These are phyloP conservation scores for Seiridium unicorne DNA, from an alignment of 2,329 filamentous ascomycete genomes.

Conservation along the genomic window DNA sequence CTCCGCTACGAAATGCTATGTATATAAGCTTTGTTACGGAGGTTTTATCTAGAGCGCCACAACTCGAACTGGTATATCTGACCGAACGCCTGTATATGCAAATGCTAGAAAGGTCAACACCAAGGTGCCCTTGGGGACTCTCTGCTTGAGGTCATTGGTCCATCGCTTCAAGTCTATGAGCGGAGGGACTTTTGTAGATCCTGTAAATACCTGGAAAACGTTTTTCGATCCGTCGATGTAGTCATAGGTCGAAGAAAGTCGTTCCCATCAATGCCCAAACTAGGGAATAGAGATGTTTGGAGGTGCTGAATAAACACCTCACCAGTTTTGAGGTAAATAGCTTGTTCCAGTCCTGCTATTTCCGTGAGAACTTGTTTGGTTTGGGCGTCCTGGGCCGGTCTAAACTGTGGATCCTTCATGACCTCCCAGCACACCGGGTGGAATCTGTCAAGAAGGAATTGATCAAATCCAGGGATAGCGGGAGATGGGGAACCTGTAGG, in stretches of 20 bases:
- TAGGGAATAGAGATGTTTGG: slow-evolving; percentile 61
- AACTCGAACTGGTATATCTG: slow-evolving; percentile 2
- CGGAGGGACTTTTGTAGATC: slow-evolving; percentile 33
- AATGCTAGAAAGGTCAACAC: not conserved
- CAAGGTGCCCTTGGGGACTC: not conserved
- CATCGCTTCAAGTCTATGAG: not conserved
- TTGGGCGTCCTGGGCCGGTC: slow-evolving; percentile 78
- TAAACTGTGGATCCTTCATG: slow-evolving; percentile 75
- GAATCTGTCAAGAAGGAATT: slow-evolving; percentile 86
- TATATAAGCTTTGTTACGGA: not conserved
- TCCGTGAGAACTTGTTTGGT: slow-evolving; percentile 85
- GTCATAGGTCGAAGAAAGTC: slow-evolving; percentile 60
- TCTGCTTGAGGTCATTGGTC: not conserved
- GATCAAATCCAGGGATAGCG: slow-evolving; percentile 82
- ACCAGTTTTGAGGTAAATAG: slow-evolving; percentile 87
- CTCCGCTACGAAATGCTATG: too few species aligned
- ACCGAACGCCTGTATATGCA: slow-evolving; percentile 4
- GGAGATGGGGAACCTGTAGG: slow-evolving; percentile 52
- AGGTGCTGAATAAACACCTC: slow-evolving; percentile 73
- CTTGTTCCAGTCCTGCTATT: slow-evolving; percentile 82
- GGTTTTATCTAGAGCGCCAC: not conserved
- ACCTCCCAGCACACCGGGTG: slow-evolving; percentile 90
- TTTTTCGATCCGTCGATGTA: slow-evolving; percentile 57
- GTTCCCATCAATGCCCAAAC: slow-evolving; percentile 60
- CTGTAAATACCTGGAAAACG: slow-evolving; percentile 63